Base-by-base conservation (phyloP, 2,329 filamentous ascomycete species). In the Zymoseptoria pseudotritici region DNA sequence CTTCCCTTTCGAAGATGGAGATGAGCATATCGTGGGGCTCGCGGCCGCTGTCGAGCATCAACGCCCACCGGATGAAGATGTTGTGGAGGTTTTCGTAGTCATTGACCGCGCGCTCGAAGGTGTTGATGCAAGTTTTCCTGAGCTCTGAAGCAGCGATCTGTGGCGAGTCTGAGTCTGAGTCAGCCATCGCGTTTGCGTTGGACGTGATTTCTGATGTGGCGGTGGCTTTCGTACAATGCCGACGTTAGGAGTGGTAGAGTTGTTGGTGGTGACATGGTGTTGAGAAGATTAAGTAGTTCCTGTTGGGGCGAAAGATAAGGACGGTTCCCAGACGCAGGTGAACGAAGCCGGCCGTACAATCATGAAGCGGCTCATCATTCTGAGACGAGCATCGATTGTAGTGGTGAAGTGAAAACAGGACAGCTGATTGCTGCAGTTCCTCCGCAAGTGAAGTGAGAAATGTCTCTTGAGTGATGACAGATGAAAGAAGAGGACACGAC, bases 181-280 rank as follows among this genome's bases (percentile, higher is more conserved):
- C 22, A 29, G n/a, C 7, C 20, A 53, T 53, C 26, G 22, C 52
- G 50, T 22, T 52, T n/a, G 11, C 19, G 20, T 19, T 52, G 50
- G 50, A 52, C 31, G 52, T 31, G 55, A 51, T 29, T 10, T 57
- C 42, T 50, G 46, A 24, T 29, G 55, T 57, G 42, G 55, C 49
- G 42, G 46, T 57, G 50, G 29, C 53, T 22, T 50, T 42, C 26
- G 31, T 22, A 13, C 19, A 21, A 24, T 26, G 49, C 19, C 13
- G 22, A 13, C 10, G 21, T 24, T 17, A 17, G 22, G 22, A 31
- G 52, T 53, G 52, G 29, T 13, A n/a, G 11, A 31, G n/a, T 24
- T 31, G 52, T 29, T 21, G 52, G 8, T 11, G 20, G 26, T 46
- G 36, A 11, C 36, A 46, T 46, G 36, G 36, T 5, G 36, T 46